Evolutionary conservation across 192 early-diverging fungal species (phyloP).

Genomic region (Phlyctochytrium planicorne): DNA sequence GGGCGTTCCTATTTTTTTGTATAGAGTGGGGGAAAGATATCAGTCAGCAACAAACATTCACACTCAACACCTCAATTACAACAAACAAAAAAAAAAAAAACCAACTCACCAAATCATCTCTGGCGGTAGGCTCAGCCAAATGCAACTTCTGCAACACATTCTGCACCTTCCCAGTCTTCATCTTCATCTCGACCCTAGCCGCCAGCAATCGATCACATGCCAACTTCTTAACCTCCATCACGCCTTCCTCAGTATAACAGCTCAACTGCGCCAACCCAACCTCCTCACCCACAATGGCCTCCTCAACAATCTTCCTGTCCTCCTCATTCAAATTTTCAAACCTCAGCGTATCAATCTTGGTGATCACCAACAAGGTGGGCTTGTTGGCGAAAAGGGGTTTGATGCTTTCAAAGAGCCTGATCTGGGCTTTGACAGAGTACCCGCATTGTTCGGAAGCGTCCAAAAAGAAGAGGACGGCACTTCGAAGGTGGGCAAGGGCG

Average conservation of each 20-base stretch:
- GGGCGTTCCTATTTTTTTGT: conserved; percentile 63
- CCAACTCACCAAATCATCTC: conserved; percentile 69
- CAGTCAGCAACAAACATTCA: conserved; percentile 5
- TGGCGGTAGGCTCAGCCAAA: conserved; percentile 80
- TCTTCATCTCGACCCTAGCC: conserved; percentile 91
- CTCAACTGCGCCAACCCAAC: conserved; percentile 80
- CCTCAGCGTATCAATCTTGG: conserved; percentile 91
- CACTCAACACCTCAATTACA: background rate
- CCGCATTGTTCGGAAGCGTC: conserved; percentile 99
- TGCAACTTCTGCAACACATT: conserved; percentile 96
- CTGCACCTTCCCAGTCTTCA: conserved; percentile 86
- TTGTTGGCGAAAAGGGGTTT: conserved; percentile 99
- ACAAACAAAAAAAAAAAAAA: conserved; percentile 18
- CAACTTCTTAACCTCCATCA: conserved; percentile 90
- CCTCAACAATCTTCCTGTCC: conserved; percentile 73
- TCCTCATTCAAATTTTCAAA: conserved; percentile 74
- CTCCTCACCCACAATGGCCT: conserved; percentile 53
- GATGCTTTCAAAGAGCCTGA: conserved; percentile 87
- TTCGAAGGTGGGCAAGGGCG: conserved; percentile 95
- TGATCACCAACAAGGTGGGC: conserved; percentile 90
- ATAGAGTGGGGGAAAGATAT: no score
- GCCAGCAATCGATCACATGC: conserved; percentile 94
- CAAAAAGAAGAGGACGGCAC: conserved; percentile 96
- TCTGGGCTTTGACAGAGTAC: conserved; percentile 91
- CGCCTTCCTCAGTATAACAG: conserved; percentile 92